These are phyloP conservation scores for Arachis stenosperma DNA, from an alignment of 306 rosid genomes.

Conservation along the genomic window DNA sequence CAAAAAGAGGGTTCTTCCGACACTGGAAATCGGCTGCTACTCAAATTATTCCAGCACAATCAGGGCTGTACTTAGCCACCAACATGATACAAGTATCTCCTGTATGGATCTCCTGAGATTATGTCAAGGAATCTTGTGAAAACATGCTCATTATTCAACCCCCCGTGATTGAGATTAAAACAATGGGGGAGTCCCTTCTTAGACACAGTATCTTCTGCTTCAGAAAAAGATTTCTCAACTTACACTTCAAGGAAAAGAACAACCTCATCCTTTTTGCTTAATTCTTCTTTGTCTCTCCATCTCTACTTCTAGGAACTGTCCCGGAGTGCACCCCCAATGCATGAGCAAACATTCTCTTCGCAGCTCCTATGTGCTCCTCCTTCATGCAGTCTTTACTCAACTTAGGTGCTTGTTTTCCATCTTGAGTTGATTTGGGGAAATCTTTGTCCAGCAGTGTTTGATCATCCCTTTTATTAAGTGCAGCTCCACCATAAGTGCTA, in stretches of 20 bases:
- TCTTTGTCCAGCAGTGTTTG: conserved; percentile 46
- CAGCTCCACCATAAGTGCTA: conserved; percentile 36
- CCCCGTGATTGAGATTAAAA: conserved; percentile 40
- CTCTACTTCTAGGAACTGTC: conserved; percentile 53
- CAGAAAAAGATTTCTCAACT: conserved; percentile 18
- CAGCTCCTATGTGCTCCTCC: conserved; percentile 91
- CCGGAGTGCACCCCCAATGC: conserved; percentile 80
- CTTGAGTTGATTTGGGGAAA: conserved; percentile 38
- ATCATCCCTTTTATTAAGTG: conserved; percentile 43
- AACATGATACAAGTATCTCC: conserved; percentile 8
- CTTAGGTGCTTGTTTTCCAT: conserved; percentile 53
- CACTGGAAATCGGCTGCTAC: conserved; percentile 21
- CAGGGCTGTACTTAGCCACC: conserved; percentile 38
- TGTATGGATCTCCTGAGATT: conserved; percentile 36
- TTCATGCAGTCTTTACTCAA: conserved; percentile 56
- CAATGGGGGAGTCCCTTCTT: conserved; percentile 20
- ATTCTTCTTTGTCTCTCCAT: conserved; percentile 51
- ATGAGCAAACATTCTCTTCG: conserved; percentile 91
- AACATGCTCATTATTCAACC: conserved; percentile 32
- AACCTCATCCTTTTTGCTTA: conserved; percentile 20
- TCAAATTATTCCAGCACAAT: conserved; percentile 31
- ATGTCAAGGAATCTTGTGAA: conserved; percentile 21
- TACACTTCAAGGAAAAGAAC: not conserved
- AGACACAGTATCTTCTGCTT: conserved; percentile 35
- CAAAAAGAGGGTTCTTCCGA: conserved; percentile 34